Conservation (phyloP, 1,284 basidiomycete species). For the Tilletia indica region DNA sequence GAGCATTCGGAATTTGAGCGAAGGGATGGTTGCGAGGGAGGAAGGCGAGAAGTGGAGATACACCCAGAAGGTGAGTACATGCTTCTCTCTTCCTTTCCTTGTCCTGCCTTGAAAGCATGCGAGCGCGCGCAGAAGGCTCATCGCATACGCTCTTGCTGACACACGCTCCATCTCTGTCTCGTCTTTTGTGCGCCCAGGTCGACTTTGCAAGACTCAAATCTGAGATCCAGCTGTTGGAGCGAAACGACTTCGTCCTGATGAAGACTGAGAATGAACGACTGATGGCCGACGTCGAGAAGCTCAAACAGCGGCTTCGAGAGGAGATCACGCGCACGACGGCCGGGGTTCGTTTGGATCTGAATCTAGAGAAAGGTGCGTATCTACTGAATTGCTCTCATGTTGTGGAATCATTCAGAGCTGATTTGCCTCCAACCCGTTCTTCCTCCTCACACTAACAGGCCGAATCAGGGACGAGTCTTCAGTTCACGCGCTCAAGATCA, state of each 20-base stretch:
- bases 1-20: constrained; percentile 47
- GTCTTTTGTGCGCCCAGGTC: constrained; percentile 64
- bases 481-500: constrained; percentile 92
- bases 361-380: constrained; percentile 79
- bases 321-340: constrained; percentile 80
- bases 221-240: constrained; percentile 91
- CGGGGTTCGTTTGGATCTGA: constrained; percentile 89
- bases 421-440: not conserved
- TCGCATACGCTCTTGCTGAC: no score
- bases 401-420: not conserved
- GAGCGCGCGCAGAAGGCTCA: not conserved
- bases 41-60: constrained; percentile 52
- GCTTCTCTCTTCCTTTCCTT: not conserved
- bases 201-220: constrained; percentile 97
- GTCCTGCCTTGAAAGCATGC: not conserved
- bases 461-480: constrained; percentile 89
- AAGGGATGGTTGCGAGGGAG: constrained; percentile 49
- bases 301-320: constrained; percentile 89
- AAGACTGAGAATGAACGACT: constrained; percentile 93
- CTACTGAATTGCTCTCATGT: not conserved
- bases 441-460: constrained; percentile 54
- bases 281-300: constrained; percentile 85
- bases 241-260: constrained; percentile 93
- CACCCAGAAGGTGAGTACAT: constrained; percentile 43
- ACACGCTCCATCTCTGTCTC: no score